Percentiles rank a stretch among this genome's conserved stretches.
Conservation (phyloP, 2,329 filamentous ascomycete genomes). For the Pestalotiopsis sp. region DNA sequence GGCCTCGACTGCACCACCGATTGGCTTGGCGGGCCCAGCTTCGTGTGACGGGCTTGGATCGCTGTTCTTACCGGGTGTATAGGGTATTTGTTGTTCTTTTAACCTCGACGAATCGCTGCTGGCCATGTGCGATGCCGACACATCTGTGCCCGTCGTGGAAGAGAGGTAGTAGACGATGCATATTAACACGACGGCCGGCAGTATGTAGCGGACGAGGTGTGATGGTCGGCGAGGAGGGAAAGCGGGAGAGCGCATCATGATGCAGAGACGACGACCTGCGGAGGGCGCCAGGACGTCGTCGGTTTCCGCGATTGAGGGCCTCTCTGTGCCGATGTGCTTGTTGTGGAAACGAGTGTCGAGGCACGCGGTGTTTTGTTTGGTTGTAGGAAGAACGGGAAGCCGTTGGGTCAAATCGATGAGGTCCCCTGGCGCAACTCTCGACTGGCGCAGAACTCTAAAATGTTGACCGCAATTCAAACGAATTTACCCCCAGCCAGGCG, state of each 20-base stretch:
- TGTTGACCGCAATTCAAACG: not conserved
- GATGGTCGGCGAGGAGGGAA: slow-evolving; percentile 47
- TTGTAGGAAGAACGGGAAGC: not conserved
- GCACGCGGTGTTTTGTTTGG: not conserved
- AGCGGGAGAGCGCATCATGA: slow-evolving; percentile 39
- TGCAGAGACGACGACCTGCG: slow-evolving; percentile 22
- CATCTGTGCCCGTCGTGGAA: slow-evolving; percentile 16
- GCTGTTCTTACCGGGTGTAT: not conserved
- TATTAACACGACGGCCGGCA: slow-evolving; percentile 39
- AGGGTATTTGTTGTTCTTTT: slow-evolving; percentile 5
- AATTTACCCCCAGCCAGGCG: not conserved
- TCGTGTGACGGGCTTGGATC: slow-evolving; percentile 6
- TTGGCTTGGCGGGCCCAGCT: not conserved
- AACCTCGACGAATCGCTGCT: slow-evolving; percentile 13
- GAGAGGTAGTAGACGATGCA: slow-evolving; percentile 37
- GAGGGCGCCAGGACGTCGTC: slow-evolving; percentile 24
- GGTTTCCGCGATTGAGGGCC: not conserved
- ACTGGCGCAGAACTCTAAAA: not conserved
- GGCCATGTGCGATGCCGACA: slow-evolving; percentile 20
- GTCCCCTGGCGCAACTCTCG: not conserved
- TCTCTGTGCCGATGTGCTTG: not conserved
- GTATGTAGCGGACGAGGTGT: slow-evolving; percentile 43
- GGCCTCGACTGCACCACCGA: not conserved
- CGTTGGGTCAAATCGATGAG: slow-evolving; percentile 2
- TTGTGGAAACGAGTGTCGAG: not conserved